Evolutionary conservation across 495 filamentous ascomycete genomes (phyloP).

Genomic region (Pseudoneurospora amorphoporcata): DNA sequence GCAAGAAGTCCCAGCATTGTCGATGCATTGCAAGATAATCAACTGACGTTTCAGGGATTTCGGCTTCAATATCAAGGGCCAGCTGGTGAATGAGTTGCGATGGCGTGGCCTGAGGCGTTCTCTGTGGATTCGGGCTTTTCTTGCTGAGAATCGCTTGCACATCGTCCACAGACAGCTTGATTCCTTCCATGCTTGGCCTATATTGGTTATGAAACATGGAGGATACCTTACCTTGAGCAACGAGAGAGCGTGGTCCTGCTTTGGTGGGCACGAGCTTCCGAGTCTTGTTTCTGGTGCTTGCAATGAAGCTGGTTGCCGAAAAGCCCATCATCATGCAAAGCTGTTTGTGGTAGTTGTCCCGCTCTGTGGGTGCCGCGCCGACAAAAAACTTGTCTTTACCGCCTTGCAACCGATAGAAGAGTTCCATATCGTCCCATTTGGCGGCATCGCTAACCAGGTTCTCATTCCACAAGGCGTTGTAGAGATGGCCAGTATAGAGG

Average conservation of each 20-base stretch:
- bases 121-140: neutral
- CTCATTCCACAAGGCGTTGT: neutral
- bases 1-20: neutral
- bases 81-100: neutral
- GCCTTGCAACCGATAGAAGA: neutral
- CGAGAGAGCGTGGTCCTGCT: neutral
- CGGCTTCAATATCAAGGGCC: neutral
- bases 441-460: neutral
- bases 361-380: neutral
- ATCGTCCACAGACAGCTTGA: neutral
- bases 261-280: neutral
- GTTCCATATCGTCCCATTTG: constrained; percentile 4
- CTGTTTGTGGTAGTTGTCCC: neutral
- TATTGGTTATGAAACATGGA: neutral
- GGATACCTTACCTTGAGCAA: neutral
- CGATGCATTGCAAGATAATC: neutral
- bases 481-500: constrained; percentile 2
- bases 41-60: neutral
- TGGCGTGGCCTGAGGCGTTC: neutral
- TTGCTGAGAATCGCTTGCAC: neutral
- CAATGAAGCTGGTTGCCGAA: neutral
- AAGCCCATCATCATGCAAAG: constrained; percentile 4
- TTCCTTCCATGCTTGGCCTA: neutral
- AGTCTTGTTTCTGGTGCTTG: constrained; percentile 1
- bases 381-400: constrained; percentile 2